Base-by-base conservation (phyloP, 176 grass and related monocot genomes). In the Leersia perrieri region DNA sequence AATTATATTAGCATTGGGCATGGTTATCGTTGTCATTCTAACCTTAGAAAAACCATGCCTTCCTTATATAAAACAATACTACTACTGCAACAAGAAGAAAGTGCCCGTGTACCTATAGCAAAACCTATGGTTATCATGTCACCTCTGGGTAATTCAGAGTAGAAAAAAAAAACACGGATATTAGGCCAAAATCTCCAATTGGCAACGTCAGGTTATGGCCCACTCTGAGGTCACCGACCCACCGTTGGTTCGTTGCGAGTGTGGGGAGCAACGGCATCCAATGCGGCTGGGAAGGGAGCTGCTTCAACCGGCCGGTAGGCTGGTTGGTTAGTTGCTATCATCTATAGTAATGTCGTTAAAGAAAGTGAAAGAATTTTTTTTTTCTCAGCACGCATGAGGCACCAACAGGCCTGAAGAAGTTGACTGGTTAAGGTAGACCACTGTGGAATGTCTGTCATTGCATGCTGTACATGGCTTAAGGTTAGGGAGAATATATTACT, bases 141-240 rank as follows among this genome's bases (percentile, higher is more conserved):
- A 75, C 13, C 25, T 80, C 51, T 36, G n/a, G 20, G 22, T 70
- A 80, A 86, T 42, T 74, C 73, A 72, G 2, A 76, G 2, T 80
- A 15, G 3, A 28, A 15, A 15, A 47, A 55, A 78, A 35, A 22
- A 70, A 63, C 36, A 22, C 53, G 13, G 60, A n/a, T 11, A 12
- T 26, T 42, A 57, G 16, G 39, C 23, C 49, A 39, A 62, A 80
- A 34, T 13, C 53, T 51, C 27, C 62, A 68, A 60, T 68, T 74
- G 67, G 74, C 20, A 8, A 77, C 87, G 77, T 85, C 77, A 81
- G 34, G 34, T 13, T 16, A 35, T 74, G 82, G 39, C 53, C 70
- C 57, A 85, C 72, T 14, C 10, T 63, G 58, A 77, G 58, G 72
- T 66, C 72, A 66, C 66, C 33, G 8, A 34, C 72, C 60, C 72